Base-by-base conservation (phyloP, 305 asterid genomes). In the Fraxinus baroniana region DNA sequence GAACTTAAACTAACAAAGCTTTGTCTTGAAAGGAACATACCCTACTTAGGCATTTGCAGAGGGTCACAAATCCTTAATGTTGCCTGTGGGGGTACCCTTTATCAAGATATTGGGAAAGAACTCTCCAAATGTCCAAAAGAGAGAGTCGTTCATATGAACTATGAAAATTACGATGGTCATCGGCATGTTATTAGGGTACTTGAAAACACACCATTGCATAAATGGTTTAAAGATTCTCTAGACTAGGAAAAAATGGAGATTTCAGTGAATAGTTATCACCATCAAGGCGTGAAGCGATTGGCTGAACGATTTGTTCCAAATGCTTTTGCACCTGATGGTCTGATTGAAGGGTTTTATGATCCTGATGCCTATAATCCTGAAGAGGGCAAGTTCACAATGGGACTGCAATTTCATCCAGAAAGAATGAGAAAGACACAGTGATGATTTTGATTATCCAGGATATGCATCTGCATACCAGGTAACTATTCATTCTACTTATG, bases 391-490 rank as follows among this genome's bases (percentile, higher is more conserved):
- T 95, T 95, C 66, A 92, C 92, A 12, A 93, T 93, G 96, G 98
- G 97, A 8, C 90, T 94, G n/a, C 98, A 93, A 80, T 93, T 94
- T 83, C 98, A 94, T 88, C 98, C 98, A 9, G 98, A 94, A 78
- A 81, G 98, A 74, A 94, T 92, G 98, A 87, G 96, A 41, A 82
- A 78, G 3, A 76, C 83, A 0, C 93, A 91, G 79, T 37, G 95
- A 89, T 26, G 93, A 89, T 22, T 93, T 95, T 77, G 97, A 95
- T 79, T 95, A 92, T 81, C 95, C 97, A 0, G 98, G 98, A 1
- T 95, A 98, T 84, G 85, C 98, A 28, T 80, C 81, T 80, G 94
- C 98, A 5, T 92, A 95, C 55, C 89, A 89, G 97, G 97, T 93
- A 60, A 2, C n/a, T 13, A 18, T 0, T 28, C 18, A 49, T 15